Base-by-base conservation (phyloP, 768 basidiomycete genomes). In the Lactarius pseudohatsudake region DNA sequence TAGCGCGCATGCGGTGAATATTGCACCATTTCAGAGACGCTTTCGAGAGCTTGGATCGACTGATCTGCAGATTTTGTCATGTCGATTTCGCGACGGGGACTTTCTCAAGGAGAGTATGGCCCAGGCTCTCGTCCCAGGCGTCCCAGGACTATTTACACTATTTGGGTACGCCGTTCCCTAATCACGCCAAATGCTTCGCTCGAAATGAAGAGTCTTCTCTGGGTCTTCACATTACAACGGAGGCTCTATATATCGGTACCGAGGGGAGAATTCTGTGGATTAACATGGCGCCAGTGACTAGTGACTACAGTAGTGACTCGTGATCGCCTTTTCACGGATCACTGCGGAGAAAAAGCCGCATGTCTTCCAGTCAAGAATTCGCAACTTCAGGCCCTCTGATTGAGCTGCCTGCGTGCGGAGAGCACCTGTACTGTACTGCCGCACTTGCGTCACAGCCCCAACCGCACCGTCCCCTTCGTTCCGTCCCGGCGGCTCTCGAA, bases 181-280 rank as follows among this genome's bases (percentile, higher is more conserved):
- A 53, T 50, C 50, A 53, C 50, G 26, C 50, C 47, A 28, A 26
- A 53, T 53, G 6, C 26, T 53, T 53, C 50, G 22, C 50, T 53
- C 50, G 50, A 53, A 53, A 53, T 53, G 50, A 53, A 53, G 50
- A 6, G 50, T 26, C 50, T 53, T 53, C 50, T 53, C 22, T 53
- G 50, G 13, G 50, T 15, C 50, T 53, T 53, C 50, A 53, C 50
- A 53, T 53, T 26, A 53, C 50, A 26, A 53, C 22, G 50, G 13
- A 53, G 5, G 50, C 50, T 15, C 47, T 20, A 13, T 26, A 53
- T 28, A 53, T 26, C 50, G 50, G 50, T 5, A 28, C 50, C 50
- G 50, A 53, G 47, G 26, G 26, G 50, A 7, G 50, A 53, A 26
- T 26, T 53, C 47, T 26, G 26, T 6, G 50, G 50, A 53, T 53